phyloP scores from a whole-genome alignment of 2,329 filamentous ascomycete genomes.

The Paraphoma chrysanthemicola region DNA sequence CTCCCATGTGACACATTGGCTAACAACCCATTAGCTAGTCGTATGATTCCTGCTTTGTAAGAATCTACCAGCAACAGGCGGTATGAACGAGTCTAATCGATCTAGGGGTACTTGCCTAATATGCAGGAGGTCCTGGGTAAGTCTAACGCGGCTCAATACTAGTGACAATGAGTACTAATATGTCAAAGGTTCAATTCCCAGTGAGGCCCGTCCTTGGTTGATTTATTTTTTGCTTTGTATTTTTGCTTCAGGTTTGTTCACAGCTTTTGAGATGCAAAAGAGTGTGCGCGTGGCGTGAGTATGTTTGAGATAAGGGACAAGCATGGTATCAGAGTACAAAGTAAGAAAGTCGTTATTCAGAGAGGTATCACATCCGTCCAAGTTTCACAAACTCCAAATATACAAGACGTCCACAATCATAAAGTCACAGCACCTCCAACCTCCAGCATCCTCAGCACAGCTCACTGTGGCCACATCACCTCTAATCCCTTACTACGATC shows the following conservation, averaged over 20 bases:
- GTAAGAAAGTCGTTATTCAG: constrained; percentile 1
- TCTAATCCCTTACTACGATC: constrained; percentile 19
- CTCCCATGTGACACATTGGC: too few species aligned
- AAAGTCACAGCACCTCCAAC: neutral
- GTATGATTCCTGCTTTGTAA: constrained; percentile 42
- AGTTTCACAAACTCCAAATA: constrained; percentile 1
- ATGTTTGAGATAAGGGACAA: neutral
- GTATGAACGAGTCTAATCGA: neutral
- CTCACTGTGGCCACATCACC: constrained; percentile 20
- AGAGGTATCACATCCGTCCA: constrained; percentile 6
- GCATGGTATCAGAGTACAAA: too few species aligned
- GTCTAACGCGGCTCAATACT: too few species aligned
- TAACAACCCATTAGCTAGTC: constrained; percentile 18
- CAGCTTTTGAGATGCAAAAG: neutral
- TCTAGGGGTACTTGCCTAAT: neutral
- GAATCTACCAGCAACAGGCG: constrained; percentile 2
- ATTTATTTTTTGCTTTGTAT: neutral
- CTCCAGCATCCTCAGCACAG: neutral
- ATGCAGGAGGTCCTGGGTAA: constrained; percentile 30
- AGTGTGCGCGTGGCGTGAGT: too few species aligned
- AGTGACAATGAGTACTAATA: too few species aligned
- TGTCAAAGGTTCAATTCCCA: constrained; percentile 24
- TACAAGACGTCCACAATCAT: neutral
- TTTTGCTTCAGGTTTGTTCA: too few species aligned
- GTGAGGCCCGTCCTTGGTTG: constrained; percentile 7